These are phyloP conservation scores for Monilinia laxa DNA, from an alignment of 2,329 filamentous ascomycete genomes.

Conservation along the genomic window DNA sequence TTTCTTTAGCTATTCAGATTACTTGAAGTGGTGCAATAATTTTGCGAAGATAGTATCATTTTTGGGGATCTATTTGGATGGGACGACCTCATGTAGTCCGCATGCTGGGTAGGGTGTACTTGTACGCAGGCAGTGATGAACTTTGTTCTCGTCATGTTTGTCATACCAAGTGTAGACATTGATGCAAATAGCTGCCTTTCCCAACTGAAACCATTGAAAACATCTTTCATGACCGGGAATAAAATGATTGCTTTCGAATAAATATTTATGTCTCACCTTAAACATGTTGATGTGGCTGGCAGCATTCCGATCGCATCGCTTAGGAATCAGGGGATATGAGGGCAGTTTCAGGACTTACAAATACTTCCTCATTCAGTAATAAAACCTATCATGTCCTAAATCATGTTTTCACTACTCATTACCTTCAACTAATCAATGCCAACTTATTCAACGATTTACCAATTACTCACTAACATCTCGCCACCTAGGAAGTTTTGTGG, in stretches of 20 bases:
- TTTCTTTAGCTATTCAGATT: slow-evolving; percentile 9
- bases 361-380: not conserved
- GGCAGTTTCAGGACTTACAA: not conserved
- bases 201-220: not conserved
- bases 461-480: no score
- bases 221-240: not conserved
- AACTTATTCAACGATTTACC: not conserved
- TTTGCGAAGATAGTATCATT: not conserved
- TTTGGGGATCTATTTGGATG: not conserved
- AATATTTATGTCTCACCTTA: not conserved
- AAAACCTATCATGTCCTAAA: not conserved
- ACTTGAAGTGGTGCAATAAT: not conserved
- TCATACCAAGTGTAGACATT: not conserved
- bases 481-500: not conserved
- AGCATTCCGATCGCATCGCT: slow-evolving; percentile 17
- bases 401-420: not conserved
- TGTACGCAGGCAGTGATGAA: not conserved
- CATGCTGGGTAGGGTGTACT: not conserved
- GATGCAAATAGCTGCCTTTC: not conserved
- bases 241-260: not conserved
- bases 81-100: not conserved
- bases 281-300: not conserved
- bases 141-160: not conserved
- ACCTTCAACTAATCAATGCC: not conserved
- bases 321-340: not conserved